phyloP scores from a whole-genome alignment of 257 asterid species.

The Nicotiana tabacum region DNA sequence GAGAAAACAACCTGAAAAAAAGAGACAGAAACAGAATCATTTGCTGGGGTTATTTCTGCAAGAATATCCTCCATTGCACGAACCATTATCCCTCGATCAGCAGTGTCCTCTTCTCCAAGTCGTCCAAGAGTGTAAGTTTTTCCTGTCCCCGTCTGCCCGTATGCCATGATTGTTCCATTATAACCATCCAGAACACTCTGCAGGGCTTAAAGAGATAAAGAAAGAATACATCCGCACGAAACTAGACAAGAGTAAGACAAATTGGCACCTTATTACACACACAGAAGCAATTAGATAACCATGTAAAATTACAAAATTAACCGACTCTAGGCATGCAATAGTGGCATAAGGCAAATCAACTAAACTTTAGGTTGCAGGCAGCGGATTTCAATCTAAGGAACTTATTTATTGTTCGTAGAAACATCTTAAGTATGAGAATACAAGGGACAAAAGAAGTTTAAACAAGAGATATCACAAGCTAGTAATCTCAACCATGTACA shows the following conservation, averaged over 20 bases:
- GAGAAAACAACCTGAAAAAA: conserved; percentile 64
- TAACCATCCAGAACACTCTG: conserved; percentile 97
- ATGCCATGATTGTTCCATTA: conserved; percentile 93
- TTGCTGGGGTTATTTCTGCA: conserved; percentile 50
- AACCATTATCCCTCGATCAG: conserved; percentile 87
- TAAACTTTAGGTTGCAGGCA: neutral
- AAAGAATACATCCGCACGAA: neutral
- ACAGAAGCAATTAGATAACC: neutral
- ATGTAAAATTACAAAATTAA: neutral
- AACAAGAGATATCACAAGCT: neutral
- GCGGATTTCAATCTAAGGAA: neutral
- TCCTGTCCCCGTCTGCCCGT: conserved; percentile 97
- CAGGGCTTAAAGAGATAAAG: conserved; percentile 5
- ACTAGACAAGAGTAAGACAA: neutral
- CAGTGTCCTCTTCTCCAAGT: conserved; percentile 74
- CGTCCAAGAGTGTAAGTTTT: conserved; percentile 87
- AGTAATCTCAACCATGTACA: neutral
- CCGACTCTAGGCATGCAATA: neutral
- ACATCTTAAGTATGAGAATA: neutral
- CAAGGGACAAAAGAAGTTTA: neutral
- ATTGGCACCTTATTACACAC: neutral
- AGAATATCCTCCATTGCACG: conserved; percentile 90
- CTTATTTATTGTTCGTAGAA: neutral
- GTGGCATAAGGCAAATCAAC: neutral
- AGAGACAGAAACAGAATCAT: conserved; percentile 63